phyloP scores from a whole-genome alignment of 202 grass and related monocot genomes.

The Saccharum hybrid region DNA sequence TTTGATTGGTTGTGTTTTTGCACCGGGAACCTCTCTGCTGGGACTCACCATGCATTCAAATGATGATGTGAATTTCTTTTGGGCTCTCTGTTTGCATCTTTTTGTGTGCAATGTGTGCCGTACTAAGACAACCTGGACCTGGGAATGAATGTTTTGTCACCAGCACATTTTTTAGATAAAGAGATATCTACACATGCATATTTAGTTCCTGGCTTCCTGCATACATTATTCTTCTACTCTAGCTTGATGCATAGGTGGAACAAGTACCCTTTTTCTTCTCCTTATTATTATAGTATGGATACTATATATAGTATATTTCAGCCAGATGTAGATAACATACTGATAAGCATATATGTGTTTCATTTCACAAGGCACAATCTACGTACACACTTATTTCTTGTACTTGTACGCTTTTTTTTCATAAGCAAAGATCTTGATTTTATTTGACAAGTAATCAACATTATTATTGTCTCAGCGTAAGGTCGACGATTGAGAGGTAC shows the following conservation, averaged over 20 bases:
- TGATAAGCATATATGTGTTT: not conserved
- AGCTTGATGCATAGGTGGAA: not conserved
- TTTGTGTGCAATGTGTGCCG: slow-evolving; percentile 14
- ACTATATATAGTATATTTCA: not conserved
- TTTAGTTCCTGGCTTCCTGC: not conserved
- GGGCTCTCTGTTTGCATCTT: slow-evolving; percentile 22
- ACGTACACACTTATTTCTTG: not conserved
- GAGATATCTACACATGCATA: not conserved
- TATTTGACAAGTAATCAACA: not conserved
- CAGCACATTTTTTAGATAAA: not conserved
- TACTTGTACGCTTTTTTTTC: not conserved
- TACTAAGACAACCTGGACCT: not conserved
- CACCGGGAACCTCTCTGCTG: not conserved
- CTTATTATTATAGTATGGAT: not conserved
- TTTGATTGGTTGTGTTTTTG: slow-evolving; percentile 23
- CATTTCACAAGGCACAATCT: not conserved
- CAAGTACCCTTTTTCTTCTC: too few species aligned
- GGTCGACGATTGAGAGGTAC: slow-evolving; percentile 84
- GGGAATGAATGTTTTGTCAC: not conserved
- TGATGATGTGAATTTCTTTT: slow-evolving; percentile 16
- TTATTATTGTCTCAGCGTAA: slow-evolving; percentile 56
- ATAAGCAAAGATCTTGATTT: not conserved
- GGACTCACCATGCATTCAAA: slow-evolving; percentile 1
- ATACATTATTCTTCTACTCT: not conserved
- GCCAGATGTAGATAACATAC: not conserved